These are phyloP conservation scores for Claviceps digitariae DNA, from an alignment of 2,329 filamentous ascomycete genomes.

Conservation along the genomic window DNA sequence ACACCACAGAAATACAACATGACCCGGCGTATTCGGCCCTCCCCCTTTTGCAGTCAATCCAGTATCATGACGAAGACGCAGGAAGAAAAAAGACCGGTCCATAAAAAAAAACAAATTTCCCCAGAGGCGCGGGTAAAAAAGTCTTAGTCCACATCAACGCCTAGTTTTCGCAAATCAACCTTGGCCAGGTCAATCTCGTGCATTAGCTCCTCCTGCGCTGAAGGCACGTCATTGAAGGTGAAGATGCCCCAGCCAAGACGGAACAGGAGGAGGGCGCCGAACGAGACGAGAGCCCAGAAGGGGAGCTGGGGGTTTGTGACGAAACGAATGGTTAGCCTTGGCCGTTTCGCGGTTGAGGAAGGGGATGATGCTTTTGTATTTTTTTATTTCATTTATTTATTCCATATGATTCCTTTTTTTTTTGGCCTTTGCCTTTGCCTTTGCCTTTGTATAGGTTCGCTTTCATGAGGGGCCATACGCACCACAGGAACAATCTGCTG, in stretches of 20 bases:
- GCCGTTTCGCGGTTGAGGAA: too few species aligned
- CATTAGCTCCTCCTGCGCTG: conserved; percentile 82
- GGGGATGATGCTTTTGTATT: background rate
- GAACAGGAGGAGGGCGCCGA: conserved; percentile 84
- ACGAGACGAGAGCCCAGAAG: conserved; percentile 81
- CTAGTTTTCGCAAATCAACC: conserved; percentile 56
- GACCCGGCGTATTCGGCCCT: too few species aligned
- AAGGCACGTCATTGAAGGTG: conserved; percentile 91
- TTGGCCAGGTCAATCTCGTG: conserved; percentile 68
- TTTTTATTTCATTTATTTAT: background rate
- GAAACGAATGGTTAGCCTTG: too few species aligned
- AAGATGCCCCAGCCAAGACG: conserved; percentile 85
- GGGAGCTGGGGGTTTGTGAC: conserved; percentile 52
- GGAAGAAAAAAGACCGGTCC: background rate
- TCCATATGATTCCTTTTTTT: background rate
- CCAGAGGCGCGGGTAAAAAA: too few species aligned
- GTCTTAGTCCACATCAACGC: conserved; percentile 61
- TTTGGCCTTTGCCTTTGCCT: background rate
- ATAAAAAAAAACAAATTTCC: too few species aligned
- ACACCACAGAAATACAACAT: too few species aligned
- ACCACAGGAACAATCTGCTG: conserved; percentile 79
- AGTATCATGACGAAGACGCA: background rate
- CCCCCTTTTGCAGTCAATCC: too few species aligned
- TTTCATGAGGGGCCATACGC: conserved; percentile 30
- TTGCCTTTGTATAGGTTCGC: background rate